These are phyloP conservation scores for Trypanosoma theileri DNA, from an alignment of 208 protist species.

Conservation along the genomic window DNA sequence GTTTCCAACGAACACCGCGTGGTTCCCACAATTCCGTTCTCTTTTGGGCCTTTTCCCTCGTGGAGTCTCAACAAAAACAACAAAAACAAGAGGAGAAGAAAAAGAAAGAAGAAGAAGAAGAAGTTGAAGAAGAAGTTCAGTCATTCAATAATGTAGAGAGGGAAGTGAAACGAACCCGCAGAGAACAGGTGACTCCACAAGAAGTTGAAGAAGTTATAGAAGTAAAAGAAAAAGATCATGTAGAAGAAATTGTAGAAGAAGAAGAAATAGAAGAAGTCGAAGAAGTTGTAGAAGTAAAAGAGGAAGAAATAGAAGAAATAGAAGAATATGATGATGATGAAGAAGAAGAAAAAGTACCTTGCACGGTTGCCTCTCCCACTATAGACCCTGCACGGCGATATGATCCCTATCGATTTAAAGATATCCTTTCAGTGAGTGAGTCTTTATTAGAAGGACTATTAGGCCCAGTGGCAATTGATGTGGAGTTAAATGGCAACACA, in stretches of 20 bases:
- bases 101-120: too few relatives aligned
- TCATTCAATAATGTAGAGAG: too few relatives aligned
- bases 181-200: too few relatives aligned
- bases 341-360: not conserved
- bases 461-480: constrained; percentile 63
- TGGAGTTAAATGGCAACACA: constrained; percentile 43
- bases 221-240: not conserved
- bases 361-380: too few relatives aligned
- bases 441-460: constrained; percentile 48
- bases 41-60: constrained; percentile 19
- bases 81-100: not conserved
- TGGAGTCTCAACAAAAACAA: constrained; percentile 13
- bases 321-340: not conserved
- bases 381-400: not conserved
- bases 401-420: constrained; percentile 20
- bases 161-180: too few relatives aligned
- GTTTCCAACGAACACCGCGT: not conserved
- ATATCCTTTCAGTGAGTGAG: constrained; percentile 47
- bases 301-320: not conserved
- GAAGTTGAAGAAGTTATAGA: not conserved
- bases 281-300: not conserved
- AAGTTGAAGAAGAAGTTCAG: too few relatives aligned
- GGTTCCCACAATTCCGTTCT: constrained; percentile 5
- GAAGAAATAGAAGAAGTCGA: not conserved
- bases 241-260: not conserved